Evolutionary conservation across 306 rosid genomes (phyloP), one percentile per base, ranked within the genome.

Genomic region (Sesbania bispinosa): DNA sequence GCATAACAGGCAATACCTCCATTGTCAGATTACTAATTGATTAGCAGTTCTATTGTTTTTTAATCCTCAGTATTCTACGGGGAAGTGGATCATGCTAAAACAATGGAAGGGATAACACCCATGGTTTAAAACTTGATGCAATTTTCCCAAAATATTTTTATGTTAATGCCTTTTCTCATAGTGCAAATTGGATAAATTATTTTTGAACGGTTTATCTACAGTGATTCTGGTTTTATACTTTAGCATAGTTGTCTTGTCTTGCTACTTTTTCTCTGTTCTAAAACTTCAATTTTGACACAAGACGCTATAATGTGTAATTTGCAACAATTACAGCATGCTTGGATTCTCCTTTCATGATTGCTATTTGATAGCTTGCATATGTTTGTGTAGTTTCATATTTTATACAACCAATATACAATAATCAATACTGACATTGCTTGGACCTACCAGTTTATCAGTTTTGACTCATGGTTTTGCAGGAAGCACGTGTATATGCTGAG

Each of bases 401-500:
- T 6, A 36, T 27, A 35, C 10, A 27, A 15, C 53, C 38, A 24
- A 11, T 48, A 46, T 58, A 4, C 7, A n/a, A 4, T 50, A 15
- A 59, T 47, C 45, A 48, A 53, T 19, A 47, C 19, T 10, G 45
- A 3, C 36, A 35, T 59, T 14, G 70, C 32, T 59, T 45, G 9
- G 32, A 29, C 36, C 42, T 55, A 16, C 45, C 36, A 6, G 50
- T 27, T 71, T 67, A 39, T 60, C 19, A 15, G 8, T 62, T 74
- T 80, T 57, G 21, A 58, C 58, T 47, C 42, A 58, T 58, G 63
- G 75, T 24, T 59, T 47, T 77, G 73, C 76, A 85, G 89, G 87
- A 82, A 78, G 89, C 89, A 20, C 87, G 81, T 4, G 66, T 71
- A 19, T 85, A 85, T 77, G 89, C 87, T 7, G 89, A 80, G 61